Evolutionary conservation across 345 rosid species (phyloP).

Genomic region (Ceriops decandra): DNA sequence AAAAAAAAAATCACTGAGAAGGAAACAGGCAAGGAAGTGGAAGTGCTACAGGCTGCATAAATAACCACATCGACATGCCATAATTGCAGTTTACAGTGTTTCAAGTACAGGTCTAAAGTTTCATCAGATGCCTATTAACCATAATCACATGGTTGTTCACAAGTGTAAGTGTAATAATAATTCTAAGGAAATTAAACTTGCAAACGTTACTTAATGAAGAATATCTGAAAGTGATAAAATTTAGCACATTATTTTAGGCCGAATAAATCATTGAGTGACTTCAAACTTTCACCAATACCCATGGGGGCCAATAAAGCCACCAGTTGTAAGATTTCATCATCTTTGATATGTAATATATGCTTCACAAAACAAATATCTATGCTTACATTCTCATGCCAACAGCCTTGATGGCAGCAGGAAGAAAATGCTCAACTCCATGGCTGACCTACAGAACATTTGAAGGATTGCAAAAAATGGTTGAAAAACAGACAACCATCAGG

Average conservation of each 20-base stretch:
- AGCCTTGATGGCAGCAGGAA: slow-evolving; percentile 61
- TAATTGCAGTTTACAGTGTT: slow-evolving; percentile 73
- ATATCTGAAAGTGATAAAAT: slow-evolving; percentile 73
- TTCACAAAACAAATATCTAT: slow-evolving; percentile 15
- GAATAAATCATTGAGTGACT: slow-evolving; percentile 48
- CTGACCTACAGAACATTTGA: slow-evolving; percentile 47
- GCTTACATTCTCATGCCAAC: slow-evolving; percentile 73
- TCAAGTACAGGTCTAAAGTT: slow-evolving; percentile 79
- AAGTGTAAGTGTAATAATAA: slow-evolving; percentile 12
- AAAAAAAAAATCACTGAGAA: slow-evolving; percentile 6
- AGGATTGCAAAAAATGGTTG: slow-evolving; percentile 15
- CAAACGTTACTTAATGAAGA: slow-evolving; percentile 63
- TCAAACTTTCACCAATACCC: slow-evolving; percentile 59
- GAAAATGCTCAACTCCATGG: slow-evolving; percentile 56
- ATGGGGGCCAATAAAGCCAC: slow-evolving; percentile 56
- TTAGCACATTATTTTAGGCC: slow-evolving; percentile 60
- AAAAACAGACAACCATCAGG: slow-evolving; percentile 2
- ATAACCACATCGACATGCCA: slow-evolving; percentile 49
- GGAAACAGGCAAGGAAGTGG: slow-evolving; percentile 8
- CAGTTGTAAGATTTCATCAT: slow-evolving; percentile 20
- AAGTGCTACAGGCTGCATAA: background rate
- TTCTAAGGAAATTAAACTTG: slow-evolving; percentile 4
- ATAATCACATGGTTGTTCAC: slow-evolving; percentile 16
- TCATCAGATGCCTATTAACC: slow-evolving; percentile 79
- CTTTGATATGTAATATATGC: slow-evolving; percentile 5